These are phyloP conservation scores for Francoa sonchifolia DNA, from an alignment of 441 rosid species.

Conservation along the genomic window DNA sequence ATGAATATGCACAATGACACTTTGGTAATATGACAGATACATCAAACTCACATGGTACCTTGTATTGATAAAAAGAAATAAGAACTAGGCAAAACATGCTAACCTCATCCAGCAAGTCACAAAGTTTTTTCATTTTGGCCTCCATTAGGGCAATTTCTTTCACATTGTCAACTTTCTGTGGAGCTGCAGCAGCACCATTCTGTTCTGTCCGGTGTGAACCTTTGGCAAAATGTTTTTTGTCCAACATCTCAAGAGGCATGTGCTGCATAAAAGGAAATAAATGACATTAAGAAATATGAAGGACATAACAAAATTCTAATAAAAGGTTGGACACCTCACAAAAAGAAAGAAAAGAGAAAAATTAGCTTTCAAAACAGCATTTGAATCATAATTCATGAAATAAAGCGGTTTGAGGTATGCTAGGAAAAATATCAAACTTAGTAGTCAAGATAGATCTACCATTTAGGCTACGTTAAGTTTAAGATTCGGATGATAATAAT, in stretches of 20 bases:
- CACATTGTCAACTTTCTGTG: conserved; percentile 29
- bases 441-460: too few relatives aligned
- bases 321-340: neutral
- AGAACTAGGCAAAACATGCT: conserved; percentile 12
- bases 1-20: neutral
- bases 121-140: conserved; percentile 59
- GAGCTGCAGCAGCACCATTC: conserved; percentile 36
- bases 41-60: too few relatives aligned
- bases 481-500: too few relatives aligned
- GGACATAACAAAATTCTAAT: neutral
- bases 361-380: neutral
- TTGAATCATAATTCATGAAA: neutral
- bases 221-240: conserved; percentile 85
- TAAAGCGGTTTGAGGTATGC: too few relatives aligned
- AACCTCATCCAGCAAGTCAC: conserved; percentile 70
- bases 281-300: neutral
- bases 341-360: too few relatives aligned
- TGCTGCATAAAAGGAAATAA: conserved; percentile 30
- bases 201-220: conserved; percentile 33
- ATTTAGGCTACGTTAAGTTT: too few relatives aligned
- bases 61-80: neutral
- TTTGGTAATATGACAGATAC: too few relatives aligned
- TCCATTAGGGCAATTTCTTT: conserved; percentile 72
- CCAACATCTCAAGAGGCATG: conserved; percentile 69
- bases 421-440: too few relatives aligned